Base-by-base conservation (phyloP, 1,139 yeast genomes). In the Yamadazyma blattariae region DNA sequence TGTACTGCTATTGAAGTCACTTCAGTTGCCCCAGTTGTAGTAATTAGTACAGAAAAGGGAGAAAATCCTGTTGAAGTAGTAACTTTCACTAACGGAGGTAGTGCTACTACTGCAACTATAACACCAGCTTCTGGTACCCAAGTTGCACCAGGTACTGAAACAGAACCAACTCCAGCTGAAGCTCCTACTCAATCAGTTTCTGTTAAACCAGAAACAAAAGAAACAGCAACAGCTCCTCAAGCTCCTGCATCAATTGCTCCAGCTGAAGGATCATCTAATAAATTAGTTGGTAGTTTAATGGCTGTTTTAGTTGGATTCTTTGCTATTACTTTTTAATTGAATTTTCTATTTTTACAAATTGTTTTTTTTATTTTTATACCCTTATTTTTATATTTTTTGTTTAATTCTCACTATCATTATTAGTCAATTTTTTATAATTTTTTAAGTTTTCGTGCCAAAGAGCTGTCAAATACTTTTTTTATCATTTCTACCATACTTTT, bases 201-300 rank as follows among this genome's bases (percentile, higher is more conserved):
- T 23, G 12, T 6, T 8, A n/a, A 12, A 6, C 25, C 12, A 8
- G 25, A 23, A 20, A 13, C 27, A n/a, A n/a, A n/a, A n/a, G n/a
- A n/a, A n/a, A n/a, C n/a, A n/a, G n/a, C n/a, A n/a, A n/a, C n/a
- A n/a, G n/a, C n/a, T n/a, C n/a, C n/a, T n/a, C 12, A 5, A 22
- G 9, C 24, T 22, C 11, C 24, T 22, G 11, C 12, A 22, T 7
- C 21, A 7, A 19, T 19, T 9, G 21, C 21, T 19, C n/a, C 25
- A 6, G n/a, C n/a, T 12, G 37, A 34, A 34, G 37, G 30, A n/a
- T 18, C 27, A 25, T 20, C 33, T n/a, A 27, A 23, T 12, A 31
- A 31, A 19, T 10, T n/a, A 19, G 10, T 12, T 14, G 9, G 10
- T 16, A 14, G 12, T n/a, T 16, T 17, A 2, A 3, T 27, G 3